A percentile compares a stretch with the other conserved stretches of the same genome.
Evolutionary conservation across 2,329 filamentous ascomycete genomes (phyloP).

Genomic region (Colletotrichum sp.): DNA sequence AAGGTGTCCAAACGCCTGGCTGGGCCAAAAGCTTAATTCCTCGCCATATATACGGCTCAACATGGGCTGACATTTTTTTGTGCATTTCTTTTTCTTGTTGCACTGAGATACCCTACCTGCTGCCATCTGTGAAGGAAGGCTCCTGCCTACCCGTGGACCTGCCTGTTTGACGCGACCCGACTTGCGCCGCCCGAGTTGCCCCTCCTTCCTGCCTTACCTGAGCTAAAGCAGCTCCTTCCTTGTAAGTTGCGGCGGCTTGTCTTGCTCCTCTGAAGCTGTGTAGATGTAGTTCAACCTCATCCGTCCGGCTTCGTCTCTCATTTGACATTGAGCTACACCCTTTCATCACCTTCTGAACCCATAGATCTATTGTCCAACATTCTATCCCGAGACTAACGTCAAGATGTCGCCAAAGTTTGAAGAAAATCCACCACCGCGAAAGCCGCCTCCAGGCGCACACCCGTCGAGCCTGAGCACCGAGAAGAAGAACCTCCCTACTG

Average conservation of each 20-base stretch:
- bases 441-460: not conserved
- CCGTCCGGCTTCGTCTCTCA: not conserved
- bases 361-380: not conserved
- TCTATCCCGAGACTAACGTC: not conserved
- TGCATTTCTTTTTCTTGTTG: not conserved
- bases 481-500: not conserved
- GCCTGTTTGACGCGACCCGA: not conserved
- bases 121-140: not conserved
- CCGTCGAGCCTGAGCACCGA: not conserved
- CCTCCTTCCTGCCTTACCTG: not conserved
- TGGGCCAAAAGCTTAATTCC: not conserved
- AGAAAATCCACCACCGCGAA: not conserved
- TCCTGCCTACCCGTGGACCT: not conserved
- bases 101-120: slow-evolving; percentile 11
- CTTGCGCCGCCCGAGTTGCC: not conserved
- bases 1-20: not conserved
- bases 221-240: not conserved
- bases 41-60: not conserved
- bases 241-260: not conserved
- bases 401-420: not conserved
- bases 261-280: not conserved
- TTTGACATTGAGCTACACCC: not conserved
- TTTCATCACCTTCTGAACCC: not conserved
- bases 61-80: not conserved
- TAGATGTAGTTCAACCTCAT: not conserved